Evolutionary conservation across 2,329 filamentous ascomycete species (phyloP), one percentile per base, ranked within the genome.

Genomic region (Fusarium cicatricum): DNA sequence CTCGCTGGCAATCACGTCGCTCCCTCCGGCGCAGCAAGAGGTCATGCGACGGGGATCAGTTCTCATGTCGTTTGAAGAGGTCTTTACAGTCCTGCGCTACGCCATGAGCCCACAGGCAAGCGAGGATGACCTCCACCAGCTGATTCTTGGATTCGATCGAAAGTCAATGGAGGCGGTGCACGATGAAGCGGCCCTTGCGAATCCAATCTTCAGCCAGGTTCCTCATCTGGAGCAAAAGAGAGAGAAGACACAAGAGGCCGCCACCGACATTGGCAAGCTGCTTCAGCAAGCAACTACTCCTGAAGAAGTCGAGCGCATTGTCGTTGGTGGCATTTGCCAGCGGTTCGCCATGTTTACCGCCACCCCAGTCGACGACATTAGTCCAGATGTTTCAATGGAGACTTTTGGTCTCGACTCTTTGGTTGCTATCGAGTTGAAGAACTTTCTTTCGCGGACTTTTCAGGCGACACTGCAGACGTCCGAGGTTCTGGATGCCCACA

Each of bases 401-500:
- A 55, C 33, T 11, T 48, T 62, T 5, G 58, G 58, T 7, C 52
- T 62, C 19, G 58, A 62, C 16, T 62, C 58, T 12, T 48, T 62
- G 2, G 55, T 62, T 4, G 47, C 58, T n/a, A 62, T 59, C 3
- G 58, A 62, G 41, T 32, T 62, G 42, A 62, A 62, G 48, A 62
- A 62, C 38, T 62, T 36, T 17, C 44, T 62, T 31, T 46, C 28
- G 11, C 51, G 55, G 2, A 55, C 52, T 17, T 53, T 62, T 43
- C 48, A 55, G 16, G 40, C 52, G 17, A 49, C 51, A 10, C 40
- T 62, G 5, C 58, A 62, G n/a, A 62, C 51, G 21, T 55, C 58
- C 2, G 55, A 62, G 36, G 43, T 62, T 34, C 12, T 53, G 4
- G 55, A 53, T 42, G 48, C 58, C 6, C 15, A 37, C 8, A 62